Base-by-base conservation (phyloP, 2,329 filamentous ascomycete genomes). In the Aspergillus floridensis region DNA sequence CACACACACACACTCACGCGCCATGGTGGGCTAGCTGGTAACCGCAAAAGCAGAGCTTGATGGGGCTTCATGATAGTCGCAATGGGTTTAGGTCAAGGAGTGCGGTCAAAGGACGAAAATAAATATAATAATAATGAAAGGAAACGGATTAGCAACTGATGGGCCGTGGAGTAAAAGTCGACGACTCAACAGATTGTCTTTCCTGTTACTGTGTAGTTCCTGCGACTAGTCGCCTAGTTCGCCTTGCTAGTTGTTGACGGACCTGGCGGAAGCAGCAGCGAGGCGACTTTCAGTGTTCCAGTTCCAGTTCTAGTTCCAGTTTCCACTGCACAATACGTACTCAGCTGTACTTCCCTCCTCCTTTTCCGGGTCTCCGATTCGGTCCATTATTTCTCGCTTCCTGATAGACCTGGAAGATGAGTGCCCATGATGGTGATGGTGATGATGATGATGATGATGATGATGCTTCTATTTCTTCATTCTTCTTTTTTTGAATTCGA, bases 231-330 rank as follows among this genome's bases (percentile, higher is more conserved):
- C 54, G 35, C 35, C 41, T 62, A 58, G 58, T 55, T n/a, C 38
- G 38, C 16, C 53, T 41, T 55, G 56, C 56, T 64, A 63, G 63
- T 61, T 35, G 38, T 35, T 35, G 41, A 63, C 54, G 56, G 56
- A 55, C 56, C 55, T 52, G 58, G 59, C 58, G 58, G 60, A 59
- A 58, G 59, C 55, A 53, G 60, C 56, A 58, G 48, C 56, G 53
- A 56, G 55, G 57, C 56, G 56, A 53, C 53, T 57, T 59, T 50
- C 38, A 41, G 52, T 32, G 52, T 29, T 54, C 38, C 22, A 24
- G 24, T 22, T 44, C 22, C 38, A 26, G 52, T 29, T 54, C 35
- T 10, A 22, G 24, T 32, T 44, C 22, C 38, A 29, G 22, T 54
- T 53, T 46, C 38, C 19, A 19, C 32, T 35, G 32, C 8, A 29